Evolutionary conservation across 1,284 basidiomycete species (phyloP).

Genomic region (Puccinia horiana): DNA sequence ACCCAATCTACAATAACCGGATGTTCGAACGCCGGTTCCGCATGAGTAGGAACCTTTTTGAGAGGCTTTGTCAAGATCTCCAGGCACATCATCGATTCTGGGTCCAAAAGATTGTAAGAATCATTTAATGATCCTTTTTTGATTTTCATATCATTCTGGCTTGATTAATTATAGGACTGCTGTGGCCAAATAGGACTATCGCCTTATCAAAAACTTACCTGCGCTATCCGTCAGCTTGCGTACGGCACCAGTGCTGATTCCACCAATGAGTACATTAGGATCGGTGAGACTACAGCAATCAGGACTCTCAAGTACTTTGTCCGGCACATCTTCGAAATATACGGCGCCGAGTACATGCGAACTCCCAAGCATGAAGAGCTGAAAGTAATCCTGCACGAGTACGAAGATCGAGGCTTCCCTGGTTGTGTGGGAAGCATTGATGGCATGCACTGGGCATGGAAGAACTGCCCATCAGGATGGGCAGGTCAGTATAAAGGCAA

Average conservation of each 20-base stretch:
- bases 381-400: neutral
- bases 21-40: neutral
- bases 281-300: neutral
- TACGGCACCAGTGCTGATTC: neutral
- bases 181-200: conserved; percentile 12
- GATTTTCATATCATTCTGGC: neutral
- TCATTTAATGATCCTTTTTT: neutral
- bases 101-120: neutral
- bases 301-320: neutral
- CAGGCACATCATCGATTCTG: neutral
- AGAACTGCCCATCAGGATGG: conserved; percentile 3
- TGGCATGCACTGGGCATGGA: conserved; percentile 13
- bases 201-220: neutral
- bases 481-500: conserved; percentile 6
- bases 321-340: neutral
- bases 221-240: neutral
- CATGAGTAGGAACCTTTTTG: conserved; percentile 13
- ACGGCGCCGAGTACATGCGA: neutral
- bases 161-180: neutral
- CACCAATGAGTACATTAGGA: neutral
- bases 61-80: neutral
- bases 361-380: neutral
- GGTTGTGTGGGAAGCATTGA: neutral
- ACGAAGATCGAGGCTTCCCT: neutral
- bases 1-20: neutral